Evolutionary conservation across 148 eudicot genomes (phyloP).

Genomic region (Amaranthus hypochondriacus): DNA sequence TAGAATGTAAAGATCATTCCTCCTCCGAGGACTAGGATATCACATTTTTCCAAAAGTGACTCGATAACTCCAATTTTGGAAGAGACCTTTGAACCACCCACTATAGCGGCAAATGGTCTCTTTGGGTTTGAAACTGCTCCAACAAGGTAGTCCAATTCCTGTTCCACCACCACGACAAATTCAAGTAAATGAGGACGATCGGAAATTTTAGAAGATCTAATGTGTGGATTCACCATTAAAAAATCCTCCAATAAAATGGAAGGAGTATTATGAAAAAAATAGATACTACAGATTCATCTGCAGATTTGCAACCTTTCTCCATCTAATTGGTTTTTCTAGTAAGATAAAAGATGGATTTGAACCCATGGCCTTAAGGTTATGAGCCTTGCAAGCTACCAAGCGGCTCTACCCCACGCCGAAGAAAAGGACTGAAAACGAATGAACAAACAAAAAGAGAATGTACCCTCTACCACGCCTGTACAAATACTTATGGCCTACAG

Average conservation of each 20-base stretch:
- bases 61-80: conserved; percentile 82
- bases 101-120: conserved; percentile 93
- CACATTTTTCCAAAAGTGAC: conserved; percentile 79
- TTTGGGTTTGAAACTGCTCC: conserved; percentile 80
- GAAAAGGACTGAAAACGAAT: too few relatives aligned
- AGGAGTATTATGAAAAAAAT: background rate
- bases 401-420: too few relatives aligned
- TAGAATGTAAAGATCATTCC: conserved; percentile 94
- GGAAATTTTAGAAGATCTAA: background rate
- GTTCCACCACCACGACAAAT: conserved; percentile 13
- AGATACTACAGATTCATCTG: too few relatives aligned
- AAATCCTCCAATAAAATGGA: background rate
- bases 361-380: too few relatives aligned
- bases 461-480: too few relatives aligned
- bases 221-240: background rate
- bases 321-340: too few relatives aligned
- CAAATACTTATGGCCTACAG: too few relatives aligned
- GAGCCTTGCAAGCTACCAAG: too few relatives aligned
- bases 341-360: too few relatives aligned
- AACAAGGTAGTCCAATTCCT: conserved; percentile 91
- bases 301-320: too few relatives aligned
- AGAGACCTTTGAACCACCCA: conserved; percentile 89
- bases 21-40: conserved; percentile 79
- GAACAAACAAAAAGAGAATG: too few relatives aligned
- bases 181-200: background rate